Conservation (phyloP, 768 basidiomycete species). For the Lactifluus piperatus region DNA sequence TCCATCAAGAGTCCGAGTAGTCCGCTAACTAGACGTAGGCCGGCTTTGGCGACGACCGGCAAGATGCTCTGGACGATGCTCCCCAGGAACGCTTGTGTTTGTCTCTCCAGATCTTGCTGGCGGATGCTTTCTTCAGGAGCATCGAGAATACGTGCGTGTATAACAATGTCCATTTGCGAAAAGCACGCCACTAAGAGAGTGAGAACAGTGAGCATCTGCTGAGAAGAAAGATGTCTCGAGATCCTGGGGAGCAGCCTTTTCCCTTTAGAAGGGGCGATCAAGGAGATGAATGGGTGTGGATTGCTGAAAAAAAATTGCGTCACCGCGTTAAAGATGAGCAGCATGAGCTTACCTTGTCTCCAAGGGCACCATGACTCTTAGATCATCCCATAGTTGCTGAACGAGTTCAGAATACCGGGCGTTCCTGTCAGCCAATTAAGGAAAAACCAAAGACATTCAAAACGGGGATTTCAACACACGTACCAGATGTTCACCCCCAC, state of each 20-base stretch:
- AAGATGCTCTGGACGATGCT: conserved; percentile 84
- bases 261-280: conserved; percentile 83
- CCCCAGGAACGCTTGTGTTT: conserved; percentile 83
- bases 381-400: conserved; percentile 67
- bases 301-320: conserved; percentile 38
- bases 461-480: background rate
- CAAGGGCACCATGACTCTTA: conserved; percentile 84
- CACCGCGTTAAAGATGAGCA: background rate
- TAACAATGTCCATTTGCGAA: conserved; percentile 86
- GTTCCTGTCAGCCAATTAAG: conserved; percentile 37
- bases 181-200: conserved; percentile 94
- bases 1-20: conserved; percentile 77
- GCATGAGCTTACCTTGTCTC: conserved; percentile 66
- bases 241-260: conserved; percentile 87
- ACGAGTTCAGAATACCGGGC: conserved; percentile 46
- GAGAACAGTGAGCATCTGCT: conserved; percentile 77
- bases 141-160: conserved; percentile 66
- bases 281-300: conserved; percentile 94
- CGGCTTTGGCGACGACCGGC: conserved; percentile 69
- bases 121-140: conserved; percentile 50
- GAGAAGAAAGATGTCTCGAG: conserved; percentile 68
- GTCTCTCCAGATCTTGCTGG: conserved; percentile 66
- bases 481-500: conserved; percentile 36
- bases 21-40: conserved; percentile 76
- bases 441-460: background rate